Base-by-base conservation (phyloP, 768 basidiomycete species). In the Lepiota brunneoincarnata region DNA sequence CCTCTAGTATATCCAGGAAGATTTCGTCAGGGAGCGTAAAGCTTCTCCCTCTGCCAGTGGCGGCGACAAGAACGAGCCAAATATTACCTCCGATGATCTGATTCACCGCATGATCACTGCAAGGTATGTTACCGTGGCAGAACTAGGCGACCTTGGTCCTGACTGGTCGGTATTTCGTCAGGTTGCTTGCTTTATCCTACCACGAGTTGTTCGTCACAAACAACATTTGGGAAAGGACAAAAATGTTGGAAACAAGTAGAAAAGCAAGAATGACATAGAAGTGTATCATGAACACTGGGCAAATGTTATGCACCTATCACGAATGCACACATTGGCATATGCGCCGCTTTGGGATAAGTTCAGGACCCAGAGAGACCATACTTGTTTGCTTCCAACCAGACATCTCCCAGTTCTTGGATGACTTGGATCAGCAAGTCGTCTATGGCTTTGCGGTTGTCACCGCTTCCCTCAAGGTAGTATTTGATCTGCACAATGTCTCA, bases 391-490 rank as follows among this genome's bases (percentile, higher is more conserved):
- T 87, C 77, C 68, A 94, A 75, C 92, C 92, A 94, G 14, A 74
- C 72, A 17, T 74, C 68, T 15, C 78, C 77, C 9, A 94, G 69
- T 58, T 88, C 86, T 37, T 70, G 66, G 2, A 89, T 78, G 0
- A 90, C 84, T 38, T 64, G 65, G 3, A 69, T 67, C n/a, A 94
- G 74, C 35, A 82, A 66, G 3, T 58, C 61, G 2, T 69, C 69
- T 3, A 93, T 83, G 0, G 64, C 62, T n/a, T 56, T 57, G 0
- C 70, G 61, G 58, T 88, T 69, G 45, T 66, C 72, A 0, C 91
- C 90, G 45, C 73, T 79, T 10, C 89, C 93, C 72, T 95, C 93
- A 24, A 94, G 72, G 63, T 95, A 95, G 67, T 88, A 92, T 65
- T 95, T 95, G 71, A 93, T 90, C 89, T 78, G 42, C n/a, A 40